Conservation (phyloP, 768 basidiomycete species). For the Russula olivacea region DNA sequence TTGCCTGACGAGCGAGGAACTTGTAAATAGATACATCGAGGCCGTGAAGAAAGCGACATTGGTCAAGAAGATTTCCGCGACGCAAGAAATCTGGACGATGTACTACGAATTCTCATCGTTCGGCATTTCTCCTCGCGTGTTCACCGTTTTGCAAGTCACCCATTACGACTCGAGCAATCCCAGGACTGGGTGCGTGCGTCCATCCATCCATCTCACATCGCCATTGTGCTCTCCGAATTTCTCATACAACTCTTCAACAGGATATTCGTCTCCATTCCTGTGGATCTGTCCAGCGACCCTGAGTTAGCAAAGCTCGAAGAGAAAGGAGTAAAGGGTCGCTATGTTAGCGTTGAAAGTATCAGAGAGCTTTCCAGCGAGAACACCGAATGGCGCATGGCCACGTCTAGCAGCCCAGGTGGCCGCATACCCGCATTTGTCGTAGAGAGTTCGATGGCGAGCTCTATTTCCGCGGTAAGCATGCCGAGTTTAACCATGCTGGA, state of each 20-base stretch:
- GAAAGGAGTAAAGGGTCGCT: conserved; percentile 59
- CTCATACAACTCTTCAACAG: conserved; percentile 21
- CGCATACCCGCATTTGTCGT: conserved; percentile 59
- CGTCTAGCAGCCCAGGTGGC: conserved; percentile 66
- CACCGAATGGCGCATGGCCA: conserved; percentile 78
- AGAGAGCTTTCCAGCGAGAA: conserved; percentile 55
- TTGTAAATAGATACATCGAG: conserved; percentile 47
- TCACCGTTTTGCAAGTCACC: conserved; percentile 66
- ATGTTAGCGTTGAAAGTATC: conserved; percentile 64
- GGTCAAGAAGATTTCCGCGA: conserved; percentile 58
- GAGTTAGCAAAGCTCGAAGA: conserved; percentile 58
- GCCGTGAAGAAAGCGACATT: conserved; percentile 57
- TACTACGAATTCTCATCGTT: conserved; percentile 70
- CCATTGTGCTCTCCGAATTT: neutral
- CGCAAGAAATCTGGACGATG: conserved; percentile 61
- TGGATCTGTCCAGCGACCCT: conserved; percentile 55
- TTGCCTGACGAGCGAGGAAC: neutral
- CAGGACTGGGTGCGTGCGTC: conserved; percentile 49
- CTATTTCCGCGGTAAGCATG: conserved; percentile 52
- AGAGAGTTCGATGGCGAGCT: conserved; percentile 53
- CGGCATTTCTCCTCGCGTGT: conserved; percentile 59
- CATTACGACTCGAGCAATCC: conserved; percentile 46
- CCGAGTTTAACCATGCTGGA: neutral
- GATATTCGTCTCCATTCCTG: conserved; percentile 53
- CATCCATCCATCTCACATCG: neutral